phyloP scores from a whole-genome alignment of 495 filamentous ascomycete species.

The Sporormia fimetaria region DNA sequence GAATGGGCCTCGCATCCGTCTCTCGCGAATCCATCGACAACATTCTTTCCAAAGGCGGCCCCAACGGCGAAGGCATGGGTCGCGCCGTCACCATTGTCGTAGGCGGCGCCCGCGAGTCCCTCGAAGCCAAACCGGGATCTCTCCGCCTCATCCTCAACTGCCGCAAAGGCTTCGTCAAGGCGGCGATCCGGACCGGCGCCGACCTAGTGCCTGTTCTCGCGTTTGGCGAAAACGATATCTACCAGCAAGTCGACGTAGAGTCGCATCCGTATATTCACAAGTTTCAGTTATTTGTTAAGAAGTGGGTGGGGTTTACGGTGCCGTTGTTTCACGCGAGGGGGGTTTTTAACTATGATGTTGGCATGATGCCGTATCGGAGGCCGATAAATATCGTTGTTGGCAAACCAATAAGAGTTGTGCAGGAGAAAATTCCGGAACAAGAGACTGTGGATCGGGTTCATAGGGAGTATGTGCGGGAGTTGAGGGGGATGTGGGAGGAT shows the following conservation, averaged over 20 bases:
- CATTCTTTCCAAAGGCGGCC: slow-evolving; percentile 62
- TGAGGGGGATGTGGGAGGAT: slow-evolving; percentile 71
- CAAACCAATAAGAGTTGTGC: slow-evolving; percentile 58
- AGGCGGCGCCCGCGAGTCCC: slow-evolving; percentile 81
- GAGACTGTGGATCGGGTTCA: slow-evolving; percentile 74
- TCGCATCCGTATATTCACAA: slow-evolving; percentile 62
- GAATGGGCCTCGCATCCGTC: slow-evolving; percentile 76
- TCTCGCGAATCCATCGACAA: slow-evolving; percentile 86
- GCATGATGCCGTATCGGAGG: slow-evolving; percentile 82
- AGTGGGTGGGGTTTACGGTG: slow-evolving; percentile 80
- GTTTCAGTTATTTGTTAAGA: slow-evolving; percentile 70
- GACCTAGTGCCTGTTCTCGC: slow-evolving; percentile 83
- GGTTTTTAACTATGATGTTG: slow-evolving; percentile 95
- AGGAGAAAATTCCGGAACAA: slow-evolving; percentile 50
- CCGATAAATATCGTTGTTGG: slow-evolving; percentile 85
- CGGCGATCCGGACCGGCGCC: slow-evolving; percentile 79
- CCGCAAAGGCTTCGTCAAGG: slow-evolving; percentile 86
- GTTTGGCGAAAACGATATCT: slow-evolving; percentile 94
- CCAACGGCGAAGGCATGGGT: slow-evolving; percentile 79
- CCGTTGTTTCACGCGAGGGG: slow-evolving; percentile 83
- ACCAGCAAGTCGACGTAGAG: slow-evolving; percentile 68
- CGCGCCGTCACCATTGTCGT: slow-evolving; percentile 93
- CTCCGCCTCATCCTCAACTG: slow-evolving; percentile 66
- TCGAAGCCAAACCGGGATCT: slow-evolving; percentile 67
- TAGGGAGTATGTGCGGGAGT: slow-evolving; percentile 61